Evolutionary conservation across 805 yeast genomes (phyloP), one percentile per base, ranked within the genome.

Genomic region (Yarrowia sp.): DNA sequence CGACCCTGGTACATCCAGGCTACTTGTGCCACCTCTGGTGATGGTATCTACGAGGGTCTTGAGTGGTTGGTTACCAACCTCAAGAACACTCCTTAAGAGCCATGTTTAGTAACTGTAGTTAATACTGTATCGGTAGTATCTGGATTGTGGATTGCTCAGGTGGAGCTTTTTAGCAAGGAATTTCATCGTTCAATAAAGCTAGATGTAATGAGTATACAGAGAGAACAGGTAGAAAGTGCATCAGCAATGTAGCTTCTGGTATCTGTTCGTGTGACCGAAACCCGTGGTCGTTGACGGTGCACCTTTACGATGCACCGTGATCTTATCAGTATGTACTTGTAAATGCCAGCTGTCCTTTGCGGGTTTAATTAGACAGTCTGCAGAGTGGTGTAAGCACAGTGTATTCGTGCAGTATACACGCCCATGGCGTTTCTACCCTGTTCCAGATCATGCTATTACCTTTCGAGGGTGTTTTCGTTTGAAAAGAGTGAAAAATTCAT

Each of bases 1-100:
- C 90, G 98, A 82, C 97, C 97, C 75, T 95, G 99, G 99, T 93
- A 89, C 82, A 93, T 95, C 78, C 98, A 93, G 83, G 91, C 99
- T 71, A 90, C 98, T 69, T 92, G 98, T 83, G 99, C 99, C 72
- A 93, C 98, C 71, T 90, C 98, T 68, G 99, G 98, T 82, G 98
- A 92, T 78, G 98, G 98, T 83, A 83, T 92, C 76, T 89, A 91
- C 79, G 97, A 92, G 82, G 98, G 98, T 84, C 86, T 92, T 78
- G 97, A 92, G 82, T 92, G 98, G 98, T 86, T 92, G 76, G 85
- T 92, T 71, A 88, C 90, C 76, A 90, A 89, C 82, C 85, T 92
- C 81, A 91, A 91, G 83, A 88, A 73, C 75, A 76, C 77, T 64
- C 58, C 70, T 58, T 69, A 69, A 66, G 49, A 26, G 61, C 61